phyloP scores from a whole-genome alignment of 169 alveolate genomes.

The Theileria luwenshuni region DNA sequence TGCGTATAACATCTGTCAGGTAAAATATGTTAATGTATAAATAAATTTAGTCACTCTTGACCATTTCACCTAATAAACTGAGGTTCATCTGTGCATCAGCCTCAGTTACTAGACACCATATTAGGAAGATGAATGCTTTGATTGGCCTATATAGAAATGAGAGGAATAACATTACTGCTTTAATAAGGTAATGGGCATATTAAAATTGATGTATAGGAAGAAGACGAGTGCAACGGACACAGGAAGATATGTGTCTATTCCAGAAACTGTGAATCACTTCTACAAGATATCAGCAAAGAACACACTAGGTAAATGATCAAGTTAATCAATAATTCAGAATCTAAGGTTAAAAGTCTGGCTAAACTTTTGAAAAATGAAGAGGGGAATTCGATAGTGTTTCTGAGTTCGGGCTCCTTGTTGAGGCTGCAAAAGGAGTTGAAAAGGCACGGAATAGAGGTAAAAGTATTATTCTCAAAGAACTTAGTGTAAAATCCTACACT shows the following conservation, averaged over 20 bases:
- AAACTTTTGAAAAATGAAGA: conserved; percentile 6
- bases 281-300: conserved; percentile 30
- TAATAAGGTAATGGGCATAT: conserved; percentile 26
- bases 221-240: conserved; percentile 36
- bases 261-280: conserved; percentile 37
- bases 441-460: conserved; percentile 35
- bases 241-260: conserved; percentile 56
- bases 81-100: conserved; percentile 68
- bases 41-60: conserved; percentile 38
- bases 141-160: conserved; percentile 41
- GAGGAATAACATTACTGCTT: conserved; percentile 43
- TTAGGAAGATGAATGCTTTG: conserved; percentile 37
- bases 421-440: conserved; percentile 33
- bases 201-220: conserved; percentile 26
- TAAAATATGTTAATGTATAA: not conserved
- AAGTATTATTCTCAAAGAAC: not conserved
- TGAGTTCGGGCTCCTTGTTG: conserved; percentile 50
- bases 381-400: conserved; percentile 34
- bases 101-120: conserved; percentile 51
- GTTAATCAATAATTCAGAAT: not conserved
- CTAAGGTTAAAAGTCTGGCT: not conserved
- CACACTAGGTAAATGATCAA: conserved; percentile 24
- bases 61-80: conserved; percentile 46
- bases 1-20: conserved; percentile 62
- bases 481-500: conserved; percentile 67